Evolutionary conservation across 2,329 filamentous ascomycete genomes (phyloP), one percentile per base, ranked within the genome.

Genomic region (Annulohypoxylon truncatum): DNA sequence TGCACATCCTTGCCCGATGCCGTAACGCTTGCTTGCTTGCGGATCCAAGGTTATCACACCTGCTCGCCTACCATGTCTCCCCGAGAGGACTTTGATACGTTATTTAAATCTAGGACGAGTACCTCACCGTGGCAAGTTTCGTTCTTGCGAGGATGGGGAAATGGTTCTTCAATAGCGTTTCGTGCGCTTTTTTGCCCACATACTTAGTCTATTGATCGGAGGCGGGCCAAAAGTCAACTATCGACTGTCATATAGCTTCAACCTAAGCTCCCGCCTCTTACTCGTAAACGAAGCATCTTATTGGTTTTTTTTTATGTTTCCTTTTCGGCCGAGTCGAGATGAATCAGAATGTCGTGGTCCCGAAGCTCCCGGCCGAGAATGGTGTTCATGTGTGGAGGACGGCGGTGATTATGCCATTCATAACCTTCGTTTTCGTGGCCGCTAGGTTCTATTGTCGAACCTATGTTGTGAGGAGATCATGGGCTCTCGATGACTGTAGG

Each of bases 401-500:
- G 15, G 74, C 74, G 3, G 63, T 76, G 47, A 48, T 72, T 18
- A 72, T 75, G 67, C 74, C 74, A 7, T 69, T 75, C 56, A 71
- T 76, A 48, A 75, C 70, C 9, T 73, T 73, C 61, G 51, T 66
- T 22, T 76, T 76, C 59, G 71, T 76, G 13, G 64, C 61, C 4
- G 68, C 69, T 12, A 71, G 72, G 48, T 75, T 76, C 44, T 75
- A 76, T 44, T 72, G 72, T n/a, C 67, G 74, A 47, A 33, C 65
- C 4, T 68, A 64, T 38, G 52, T 76, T 33, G 47, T 74, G 20
- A 58, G 61, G 33, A 70, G 68, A 48, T 29, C 42, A 12, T 68
- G 69, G 59, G 59, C 61, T 1, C 61, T 73, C 24, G 74, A 76
- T 28, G 75, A 76, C 42, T 77, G 74, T 76, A 71, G 9, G 74